Evolutionary conservation across 495 filamentous ascomycete genomes (phyloP).

Genomic region (Hamigera avellanea): DNA sequence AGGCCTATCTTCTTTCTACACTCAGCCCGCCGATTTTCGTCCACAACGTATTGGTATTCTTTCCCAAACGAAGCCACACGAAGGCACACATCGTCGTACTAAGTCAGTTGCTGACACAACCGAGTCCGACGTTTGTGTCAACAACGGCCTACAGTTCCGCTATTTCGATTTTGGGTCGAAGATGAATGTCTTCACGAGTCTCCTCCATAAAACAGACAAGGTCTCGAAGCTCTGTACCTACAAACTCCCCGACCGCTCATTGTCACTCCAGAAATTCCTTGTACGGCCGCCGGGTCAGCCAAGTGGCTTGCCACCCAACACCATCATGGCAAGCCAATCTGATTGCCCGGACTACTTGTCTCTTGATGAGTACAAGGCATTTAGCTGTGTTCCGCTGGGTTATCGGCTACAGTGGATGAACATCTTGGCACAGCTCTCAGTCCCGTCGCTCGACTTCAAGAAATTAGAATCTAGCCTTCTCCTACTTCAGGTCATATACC

Average conservation of each 20-base stretch:
- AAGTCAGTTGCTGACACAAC: constrained; percentile 8
- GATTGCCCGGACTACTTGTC: constrained; percentile 28
- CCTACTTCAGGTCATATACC: constrained; percentile 37
- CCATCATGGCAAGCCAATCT: constrained; percentile 34
- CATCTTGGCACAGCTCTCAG: constrained; percentile 37
- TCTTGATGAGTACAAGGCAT: constrained; percentile 38
- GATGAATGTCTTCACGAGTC: constrained; percentile 25
- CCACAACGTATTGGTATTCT: constrained; percentile 10
- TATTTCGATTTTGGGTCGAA: constrained; percentile 13
- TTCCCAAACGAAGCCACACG: constrained; percentile 18
- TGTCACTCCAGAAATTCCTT: constrained; percentile 23
- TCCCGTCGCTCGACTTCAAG: constrained; percentile 34
- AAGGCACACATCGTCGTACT: constrained; percentile 9
- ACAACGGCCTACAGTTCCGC: constrained; percentile 24
- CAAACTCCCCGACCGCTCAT: constrained; percentile 14
- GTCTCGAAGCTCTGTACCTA: constrained; percentile 21
- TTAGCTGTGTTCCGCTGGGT: constrained; percentile 36
- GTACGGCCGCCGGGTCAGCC: constrained; percentile 12
- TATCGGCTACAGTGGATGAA: constrained; percentile 43
- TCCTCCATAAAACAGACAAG: constrained; percentile 7
- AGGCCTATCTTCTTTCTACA: constrained; percentile 6
- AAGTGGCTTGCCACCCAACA: constrained; percentile 16
- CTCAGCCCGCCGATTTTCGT: too few relatives aligned
- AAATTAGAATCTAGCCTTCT: constrained; percentile 31
- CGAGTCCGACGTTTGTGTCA: constrained; percentile 27